These are phyloP conservation scores for Solioccasus polychromus DNA, from an alignment of 768 basidiomycete genomes.

Conservation along the genomic window DNA sequence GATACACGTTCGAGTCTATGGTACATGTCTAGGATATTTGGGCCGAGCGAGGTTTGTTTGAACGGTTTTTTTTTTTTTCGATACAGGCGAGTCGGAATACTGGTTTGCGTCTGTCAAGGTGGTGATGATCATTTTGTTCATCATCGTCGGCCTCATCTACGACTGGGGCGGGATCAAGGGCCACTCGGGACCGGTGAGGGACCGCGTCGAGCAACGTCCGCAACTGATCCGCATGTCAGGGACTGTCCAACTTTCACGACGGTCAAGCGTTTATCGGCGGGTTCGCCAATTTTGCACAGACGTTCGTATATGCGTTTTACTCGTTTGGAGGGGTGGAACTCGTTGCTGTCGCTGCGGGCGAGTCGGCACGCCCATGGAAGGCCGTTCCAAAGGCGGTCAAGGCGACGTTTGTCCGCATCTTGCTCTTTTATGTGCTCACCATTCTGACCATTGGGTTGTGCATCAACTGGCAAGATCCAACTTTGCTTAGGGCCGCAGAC, in stretches of 20 bases:
- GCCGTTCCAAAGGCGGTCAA: constrained; percentile 64
- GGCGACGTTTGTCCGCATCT: constrained; percentile 64
- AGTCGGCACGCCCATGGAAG: constrained; percentile 61
- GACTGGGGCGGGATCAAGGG: constrained; percentile 59
- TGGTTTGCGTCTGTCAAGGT: constrained; percentile 68
- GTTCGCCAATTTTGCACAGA: constrained; percentile 50
- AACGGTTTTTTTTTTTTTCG: too few species aligned
- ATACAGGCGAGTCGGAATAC: constrained; percentile 55
- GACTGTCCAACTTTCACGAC: constrained; percentile 47
- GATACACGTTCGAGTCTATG: constrained; percentile 57
- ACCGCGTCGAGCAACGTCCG: too few species aligned
- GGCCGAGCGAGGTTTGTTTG: too few species aligned
- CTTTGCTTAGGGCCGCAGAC: constrained; percentile 45
- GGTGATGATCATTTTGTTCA: constrained; percentile 57
- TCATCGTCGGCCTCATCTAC: constrained; percentile 59
- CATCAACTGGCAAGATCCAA: constrained; percentile 58
- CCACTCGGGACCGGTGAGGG: constrained; percentile 54
- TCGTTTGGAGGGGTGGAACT: constrained; percentile 69
- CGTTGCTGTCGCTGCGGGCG: constrained; percentile 71
- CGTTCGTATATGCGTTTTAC: constrained; percentile 69
- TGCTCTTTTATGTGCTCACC: constrained; percentile 62
- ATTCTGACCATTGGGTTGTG: constrained; percentile 65
- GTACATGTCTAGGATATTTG: constrained; percentile 22
- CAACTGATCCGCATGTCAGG: too few species aligned
- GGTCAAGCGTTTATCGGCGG: constrained; percentile 54